A percentile compares a stretch with the other conserved stretches of the same genome.
These are phyloP conservation scores for Metrosideros polymorpha DNA, from an alignment of 441 rosid genomes.

Conservation along the genomic window DNA sequence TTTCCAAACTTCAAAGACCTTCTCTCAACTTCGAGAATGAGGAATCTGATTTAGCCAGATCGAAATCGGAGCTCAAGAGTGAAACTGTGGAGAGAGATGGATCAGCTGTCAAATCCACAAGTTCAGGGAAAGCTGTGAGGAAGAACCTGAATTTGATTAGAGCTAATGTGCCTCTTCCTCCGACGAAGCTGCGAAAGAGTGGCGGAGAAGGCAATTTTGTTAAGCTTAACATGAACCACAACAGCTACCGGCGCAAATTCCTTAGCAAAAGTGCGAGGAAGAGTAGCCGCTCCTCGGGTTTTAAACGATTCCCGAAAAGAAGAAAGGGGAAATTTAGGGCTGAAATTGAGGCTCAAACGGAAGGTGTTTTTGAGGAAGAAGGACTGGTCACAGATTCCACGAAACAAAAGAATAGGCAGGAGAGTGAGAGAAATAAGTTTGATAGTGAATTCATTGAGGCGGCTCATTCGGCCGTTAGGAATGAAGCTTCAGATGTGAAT, in stretches of 20 bases:
- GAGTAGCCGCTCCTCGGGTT: conserved; percentile 10
- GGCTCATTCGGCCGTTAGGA: conserved; percentile 35
- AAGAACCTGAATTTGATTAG: conserved; percentile 52
- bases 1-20: conserved; percentile 40
- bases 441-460: conserved; percentile 28
- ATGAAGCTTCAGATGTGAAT: conserved; percentile 56
- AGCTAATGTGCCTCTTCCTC: conserved; percentile 33
- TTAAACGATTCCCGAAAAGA: conserved; percentile 27
- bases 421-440: background rate
- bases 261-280: conserved; percentile 28
- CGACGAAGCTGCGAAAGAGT: conserved; percentile 32
- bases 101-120: background rate
- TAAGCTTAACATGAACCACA: conserved; percentile 47
- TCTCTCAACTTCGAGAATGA: conserved; percentile 34
- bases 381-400: conserved; percentile 30
- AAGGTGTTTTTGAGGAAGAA: conserved; percentile 29
- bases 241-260: conserved; percentile 48
- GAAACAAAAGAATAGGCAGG: conserved; percentile 5
- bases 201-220: conserved; percentile 82
- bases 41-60: background rate
- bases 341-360: conserved; percentile 5
- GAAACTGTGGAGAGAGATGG: conserved; percentile 16
- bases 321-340: conserved; percentile 27
- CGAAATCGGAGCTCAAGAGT: background rate
- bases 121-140: background rate